A percentile compares a stretch with the other conserved stretches of the same genome.
Conservation (phyloP, 768 basidiomycete genomes). For the Fomitopsis serialis region DNA sequence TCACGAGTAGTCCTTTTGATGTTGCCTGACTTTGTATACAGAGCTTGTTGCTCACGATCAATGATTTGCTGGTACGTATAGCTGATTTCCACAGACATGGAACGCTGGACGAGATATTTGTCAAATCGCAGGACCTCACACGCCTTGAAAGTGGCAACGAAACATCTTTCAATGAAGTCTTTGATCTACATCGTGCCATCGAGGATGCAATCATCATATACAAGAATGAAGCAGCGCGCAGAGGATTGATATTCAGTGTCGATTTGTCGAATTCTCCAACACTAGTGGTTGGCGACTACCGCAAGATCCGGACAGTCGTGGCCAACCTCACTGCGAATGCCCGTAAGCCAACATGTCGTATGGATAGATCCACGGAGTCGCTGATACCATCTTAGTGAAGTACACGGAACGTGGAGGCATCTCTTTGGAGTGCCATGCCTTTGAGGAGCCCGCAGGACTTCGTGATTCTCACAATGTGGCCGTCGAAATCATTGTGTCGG, state of each 20-base stretch:
- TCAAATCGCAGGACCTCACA: conserved; percentile 55
- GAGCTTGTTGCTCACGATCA: conserved; percentile 78
- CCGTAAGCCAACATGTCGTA: conserved; percentile 36
- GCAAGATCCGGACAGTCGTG: conserved; percentile 71
- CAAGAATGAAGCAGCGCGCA: conserved; percentile 57
- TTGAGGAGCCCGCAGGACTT: conserved; percentile 46
- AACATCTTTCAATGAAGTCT: conserved; percentile 72
- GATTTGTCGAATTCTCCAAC: conserved; percentile 49
- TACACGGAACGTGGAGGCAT: conserved; percentile 62
- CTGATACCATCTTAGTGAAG: conserved; percentile 45
- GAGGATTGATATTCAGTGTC: conserved; percentile 53
- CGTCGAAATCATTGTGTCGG: conserved; percentile 65
- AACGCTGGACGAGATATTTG: not conserved
- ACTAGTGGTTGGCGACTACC: conserved; percentile 65
- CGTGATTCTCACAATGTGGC: conserved; percentile 40
- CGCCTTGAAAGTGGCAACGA: conserved; percentile 71
- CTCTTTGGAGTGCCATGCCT: conserved; percentile 49
- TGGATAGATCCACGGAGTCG: not conserved
- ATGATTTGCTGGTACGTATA: conserved; percentile 58
- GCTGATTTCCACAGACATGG: not conserved
- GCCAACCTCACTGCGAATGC: conserved; percentile 77
- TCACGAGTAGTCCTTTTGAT: not conserved
- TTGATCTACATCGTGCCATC: conserved; percentile 57
- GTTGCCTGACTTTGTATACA: conserved; percentile 14
- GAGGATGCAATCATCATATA: conserved; percentile 60